Percentiles rank a stretch among this genome's conserved stretches.
Evolutionary conservation across 169 alveolate species (phyloP).

Genomic region (Eimeria praecox): DNA sequence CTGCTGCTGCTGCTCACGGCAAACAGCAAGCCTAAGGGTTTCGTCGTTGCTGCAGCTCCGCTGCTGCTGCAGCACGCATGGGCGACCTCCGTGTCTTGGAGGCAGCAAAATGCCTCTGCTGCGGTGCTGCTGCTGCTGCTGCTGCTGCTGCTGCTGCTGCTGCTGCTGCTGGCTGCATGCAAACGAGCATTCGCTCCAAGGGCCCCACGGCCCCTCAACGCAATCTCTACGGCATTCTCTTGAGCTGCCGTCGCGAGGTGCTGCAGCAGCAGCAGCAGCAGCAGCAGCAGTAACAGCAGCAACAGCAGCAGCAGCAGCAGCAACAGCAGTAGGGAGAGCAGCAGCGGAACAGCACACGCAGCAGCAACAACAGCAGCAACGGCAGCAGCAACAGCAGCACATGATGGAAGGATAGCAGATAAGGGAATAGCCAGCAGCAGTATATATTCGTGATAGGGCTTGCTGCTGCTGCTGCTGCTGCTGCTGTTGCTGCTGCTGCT

Average conservation of each 20-base stretch:
- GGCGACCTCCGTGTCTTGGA: constrained; percentile 31
- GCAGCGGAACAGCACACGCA: not conserved
- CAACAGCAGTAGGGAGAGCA: not conserved
- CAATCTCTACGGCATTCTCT: not conserved
- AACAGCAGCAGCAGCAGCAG: constrained; percentile 2
- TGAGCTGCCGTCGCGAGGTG: constrained; percentile 33
- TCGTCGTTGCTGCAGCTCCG: too few species aligned
- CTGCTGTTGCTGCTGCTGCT: too few species aligned
- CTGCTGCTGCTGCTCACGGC: not conserved
- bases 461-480: too few species aligned
- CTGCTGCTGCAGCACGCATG: constrained; percentile 51
- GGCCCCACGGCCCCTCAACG: constrained; percentile 55
- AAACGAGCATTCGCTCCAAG: not conserved
- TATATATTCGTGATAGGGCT: too few species aligned
- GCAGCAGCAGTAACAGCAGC: constrained; percentile 51
- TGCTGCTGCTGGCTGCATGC: constrained; percentile 49
- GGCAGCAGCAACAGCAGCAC: too few species aligned
- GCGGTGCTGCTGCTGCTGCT: too few species aligned
- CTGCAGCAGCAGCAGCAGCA: constrained; percentile 14
- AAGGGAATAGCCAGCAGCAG: too few species aligned
- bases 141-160: too few species aligned
- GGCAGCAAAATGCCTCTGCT: constrained; percentile 54
- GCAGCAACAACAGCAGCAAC: constrained; percentile 31
- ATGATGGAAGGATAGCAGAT: too few species aligned
- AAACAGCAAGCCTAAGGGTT: too few species aligned